Evolutionary conservation across 2,329 filamentous ascomycete genomes (phyloP).

Genomic region (Talaromyces islandicus): DNA sequence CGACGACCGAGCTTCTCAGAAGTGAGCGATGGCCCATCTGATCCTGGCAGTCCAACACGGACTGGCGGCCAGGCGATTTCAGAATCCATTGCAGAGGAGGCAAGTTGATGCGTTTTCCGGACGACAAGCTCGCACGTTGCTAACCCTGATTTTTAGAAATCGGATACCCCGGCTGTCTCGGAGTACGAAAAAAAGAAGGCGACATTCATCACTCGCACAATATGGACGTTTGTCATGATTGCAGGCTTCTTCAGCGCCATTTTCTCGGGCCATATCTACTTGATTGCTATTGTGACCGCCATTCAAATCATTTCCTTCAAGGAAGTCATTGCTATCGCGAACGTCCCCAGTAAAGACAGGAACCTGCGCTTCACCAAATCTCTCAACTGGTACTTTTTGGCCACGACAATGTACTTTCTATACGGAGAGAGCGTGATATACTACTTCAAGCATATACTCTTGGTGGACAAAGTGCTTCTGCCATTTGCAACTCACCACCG

Average conservation of each 20-base stretch:
- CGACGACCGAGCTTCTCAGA: slow-evolving; percentile 10
- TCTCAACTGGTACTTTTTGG: slow-evolving; percentile 98
- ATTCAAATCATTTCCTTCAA: slow-evolving; percentile 98
- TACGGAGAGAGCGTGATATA: slow-evolving; percentile 99
- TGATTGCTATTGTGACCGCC: slow-evolving; percentile 85
- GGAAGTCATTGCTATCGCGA: slow-evolving; percentile 96
- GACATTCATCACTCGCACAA: slow-evolving; percentile 91
- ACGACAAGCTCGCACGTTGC: background rate
- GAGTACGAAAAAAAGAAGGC: slow-evolving; percentile 99
- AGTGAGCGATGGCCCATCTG: slow-evolving; percentile 7
- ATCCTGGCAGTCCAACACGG: background rate
- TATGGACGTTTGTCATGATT: slow-evolving; percentile 99
- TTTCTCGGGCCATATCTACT: slow-evolving; percentile 95
- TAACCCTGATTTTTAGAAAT: slow-evolving; percentile 20
- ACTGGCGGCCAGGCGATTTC: slow-evolving; percentile 14
- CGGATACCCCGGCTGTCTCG: slow-evolving; percentile 41
- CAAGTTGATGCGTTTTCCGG: slow-evolving; percentile 11
- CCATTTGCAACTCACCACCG: slow-evolving; percentile 94
- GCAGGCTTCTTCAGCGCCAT: slow-evolving; percentile 83
- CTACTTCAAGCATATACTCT: slow-evolving; percentile 98
- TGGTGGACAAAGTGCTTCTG: slow-evolving; percentile 87
- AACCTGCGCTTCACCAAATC: slow-evolving; percentile 92
- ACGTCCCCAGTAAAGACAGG: slow-evolving; percentile 84
- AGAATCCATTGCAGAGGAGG: slow-evolving; percentile 30
- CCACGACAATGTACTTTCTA: slow-evolving; percentile 98